Evolutionary conservation across 495 filamentous ascomycete genomes (phyloP).

Genomic region (Pseudevernia furfuracea): DNA sequence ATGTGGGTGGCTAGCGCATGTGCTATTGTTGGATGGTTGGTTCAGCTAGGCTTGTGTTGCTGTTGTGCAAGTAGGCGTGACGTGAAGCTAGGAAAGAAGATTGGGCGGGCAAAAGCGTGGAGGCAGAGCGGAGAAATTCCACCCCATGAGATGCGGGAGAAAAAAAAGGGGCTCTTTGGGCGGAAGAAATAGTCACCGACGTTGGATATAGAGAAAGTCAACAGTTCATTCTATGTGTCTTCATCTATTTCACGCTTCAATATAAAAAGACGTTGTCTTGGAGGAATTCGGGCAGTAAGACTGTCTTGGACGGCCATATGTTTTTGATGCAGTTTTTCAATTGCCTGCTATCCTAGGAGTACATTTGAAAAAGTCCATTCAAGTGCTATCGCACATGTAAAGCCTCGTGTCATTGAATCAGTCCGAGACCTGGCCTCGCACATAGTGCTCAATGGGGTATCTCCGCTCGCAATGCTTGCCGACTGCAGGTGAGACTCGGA

Average conservation of each 20-base stretch:
- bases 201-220: neutral
- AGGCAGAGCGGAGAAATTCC: conserved; percentile 8
- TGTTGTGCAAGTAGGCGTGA: conserved; percentile 58
- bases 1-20: conserved; percentile 78
- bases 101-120: conserved; percentile 35
- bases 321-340: neutral
- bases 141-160: conserved; percentile 14
- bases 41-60: conserved; percentile 68
- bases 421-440: neutral
- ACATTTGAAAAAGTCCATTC: neutral
- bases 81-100: conserved; percentile 46
- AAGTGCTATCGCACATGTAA: neutral
- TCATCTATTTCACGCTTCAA: neutral
- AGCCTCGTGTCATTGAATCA: neutral
- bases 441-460: neutral
- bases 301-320: neutral
- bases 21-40: conserved; percentile 56
- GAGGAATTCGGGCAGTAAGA: neutral
- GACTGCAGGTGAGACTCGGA: neutral
- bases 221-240: neutral
- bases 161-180: neutral
- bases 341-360: neutral
- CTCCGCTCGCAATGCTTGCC: neutral
- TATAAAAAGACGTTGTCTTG: neutral
- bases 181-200: neutral